These are phyloP conservation scores for Sporothrix pallida DNA, from an alignment of 2,329 filamentous ascomycete species.

Conservation along the genomic window DNA sequence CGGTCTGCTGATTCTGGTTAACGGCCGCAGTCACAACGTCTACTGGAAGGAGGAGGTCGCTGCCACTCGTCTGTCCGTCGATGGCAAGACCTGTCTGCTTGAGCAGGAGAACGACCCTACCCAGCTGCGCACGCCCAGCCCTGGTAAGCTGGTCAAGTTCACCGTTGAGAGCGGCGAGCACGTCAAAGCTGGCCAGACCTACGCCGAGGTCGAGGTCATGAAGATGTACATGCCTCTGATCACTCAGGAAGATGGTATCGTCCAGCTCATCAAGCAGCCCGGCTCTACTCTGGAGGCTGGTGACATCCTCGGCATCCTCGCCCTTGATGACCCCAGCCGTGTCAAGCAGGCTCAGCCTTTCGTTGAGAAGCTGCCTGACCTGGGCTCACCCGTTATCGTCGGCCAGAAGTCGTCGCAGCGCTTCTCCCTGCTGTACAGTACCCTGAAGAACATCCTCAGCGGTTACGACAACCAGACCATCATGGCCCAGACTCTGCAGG, in stretches of 20 bases:
- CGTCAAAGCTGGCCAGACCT: slow-evolving; percentile 88
- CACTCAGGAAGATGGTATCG: slow-evolving; percentile 91
- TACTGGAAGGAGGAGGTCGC: slow-evolving; percentile 99
- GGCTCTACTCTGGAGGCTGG: slow-evolving; percentile 97
- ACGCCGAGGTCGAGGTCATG: slow-evolving; percentile 99
- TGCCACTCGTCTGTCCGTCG: slow-evolving; percentile 91
- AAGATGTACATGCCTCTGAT: slow-evolving; percentile 99
- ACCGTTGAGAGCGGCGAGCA: slow-evolving; percentile 94
- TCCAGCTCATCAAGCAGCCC: slow-evolving; percentile 98
- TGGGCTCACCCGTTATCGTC: slow-evolving; percentile 84
- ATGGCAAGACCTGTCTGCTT: slow-evolving; percentile 96
- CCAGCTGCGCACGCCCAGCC: slow-evolving; percentile 90
- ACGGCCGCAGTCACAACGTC: slow-evolving; percentile 93
- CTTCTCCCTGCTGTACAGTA: slow-evolving; percentile 76
- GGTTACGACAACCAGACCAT: slow-evolving; percentile 98
- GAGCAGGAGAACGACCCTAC: slow-evolving; percentile 99
- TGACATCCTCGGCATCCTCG: slow-evolving; percentile 96
- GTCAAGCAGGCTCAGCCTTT: slow-evolving; percentile 97
- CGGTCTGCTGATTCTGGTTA: slow-evolving; percentile 86
- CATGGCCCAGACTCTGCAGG: slow-evolving; percentile 84
- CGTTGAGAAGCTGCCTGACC: slow-evolving; percentile 84
- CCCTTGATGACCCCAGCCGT: slow-evolving; percentile 91
- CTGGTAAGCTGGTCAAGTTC: slow-evolving; percentile 98
- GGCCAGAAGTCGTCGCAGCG: slow-evolving; percentile 91
- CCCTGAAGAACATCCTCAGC: slow-evolving; percentile 83